These are phyloP conservation scores for Mesembryanthemum crystallinum DNA, from an alignment of 148 eudicot species.

Conservation along the genomic window DNA sequence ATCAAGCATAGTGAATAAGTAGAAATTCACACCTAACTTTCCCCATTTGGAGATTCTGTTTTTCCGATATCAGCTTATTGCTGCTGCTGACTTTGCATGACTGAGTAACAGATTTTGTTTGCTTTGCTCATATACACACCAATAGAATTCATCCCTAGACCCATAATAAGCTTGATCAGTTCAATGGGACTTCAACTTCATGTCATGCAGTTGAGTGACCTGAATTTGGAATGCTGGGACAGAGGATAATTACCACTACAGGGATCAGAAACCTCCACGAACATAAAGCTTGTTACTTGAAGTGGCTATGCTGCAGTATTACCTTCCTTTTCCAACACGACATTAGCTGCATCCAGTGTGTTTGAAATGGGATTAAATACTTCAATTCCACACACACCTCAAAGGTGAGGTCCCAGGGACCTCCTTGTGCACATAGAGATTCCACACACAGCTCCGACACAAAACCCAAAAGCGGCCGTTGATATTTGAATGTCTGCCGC, in stretches of 20 bases:
- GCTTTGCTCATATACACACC: background rate
- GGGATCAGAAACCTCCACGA: background rate
- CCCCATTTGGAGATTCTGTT: background rate
- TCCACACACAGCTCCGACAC: too few relatives aligned
- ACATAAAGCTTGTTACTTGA: background rate
- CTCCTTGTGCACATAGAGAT: too few relatives aligned
- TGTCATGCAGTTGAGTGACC: too few relatives aligned
- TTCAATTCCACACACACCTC: too few relatives aligned
- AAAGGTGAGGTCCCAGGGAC: too few relatives aligned
- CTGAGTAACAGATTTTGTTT: background rate
- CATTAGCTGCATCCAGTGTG: background rate
- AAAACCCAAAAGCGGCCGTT: background rate
- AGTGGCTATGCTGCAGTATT: background rate
- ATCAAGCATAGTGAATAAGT: background rate
- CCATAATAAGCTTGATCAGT: too few relatives aligned
- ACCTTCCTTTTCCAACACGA: background rate
- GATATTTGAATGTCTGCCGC: background rate
- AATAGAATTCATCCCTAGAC: too few relatives aligned
- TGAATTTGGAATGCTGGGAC: too few relatives aligned
- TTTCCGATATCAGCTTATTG: background rate
- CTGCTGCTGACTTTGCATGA: background rate
- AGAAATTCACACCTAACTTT: background rate
- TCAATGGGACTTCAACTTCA: too few relatives aligned
- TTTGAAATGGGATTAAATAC: too few relatives aligned
- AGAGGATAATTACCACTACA: background rate